Conservation (phyloP, 768 basidiomycete species). For the Suillus alpinus region DNA sequence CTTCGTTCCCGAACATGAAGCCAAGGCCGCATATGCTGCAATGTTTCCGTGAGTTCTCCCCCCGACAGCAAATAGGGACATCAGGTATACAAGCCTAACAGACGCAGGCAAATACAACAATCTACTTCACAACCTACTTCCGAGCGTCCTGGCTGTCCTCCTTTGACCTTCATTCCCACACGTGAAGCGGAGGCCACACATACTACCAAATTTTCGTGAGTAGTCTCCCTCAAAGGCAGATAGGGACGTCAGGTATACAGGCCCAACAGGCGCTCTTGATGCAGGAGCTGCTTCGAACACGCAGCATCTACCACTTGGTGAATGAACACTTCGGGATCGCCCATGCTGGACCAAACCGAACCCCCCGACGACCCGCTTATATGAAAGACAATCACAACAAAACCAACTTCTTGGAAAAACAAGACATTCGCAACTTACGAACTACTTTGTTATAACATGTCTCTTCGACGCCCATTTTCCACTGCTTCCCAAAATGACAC, state of each 20-base stretch:
- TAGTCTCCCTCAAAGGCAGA: background rate
- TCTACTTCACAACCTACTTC: no score
- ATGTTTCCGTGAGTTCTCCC: constrained; percentile 23
- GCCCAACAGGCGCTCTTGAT: background rate
- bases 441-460: background rate
- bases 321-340: background rate
- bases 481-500: no score
- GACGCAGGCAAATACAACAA: background rate
- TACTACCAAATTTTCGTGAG: constrained; percentile 25
- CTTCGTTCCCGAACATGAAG: no score
- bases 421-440: background rate
- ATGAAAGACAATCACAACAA: background rate
- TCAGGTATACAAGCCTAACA: no score
- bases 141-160: constrained; percentile 7
- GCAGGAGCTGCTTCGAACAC: background rate
- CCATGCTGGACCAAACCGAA: background rate
- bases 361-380: no score
- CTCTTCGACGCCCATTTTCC: no score
- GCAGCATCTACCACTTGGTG: no score
- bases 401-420: no score
- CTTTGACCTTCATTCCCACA: constrained; percentile 23
- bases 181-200: constrained; percentile 28
- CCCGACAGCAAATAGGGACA: background rate
- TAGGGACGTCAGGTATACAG: background rate
- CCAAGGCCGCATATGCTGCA: constrained; percentile 16